These are phyloP conservation scores for Apiospora aurea DNA, from an alignment of 2,329 filamentous ascomycete species.

Conservation along the genomic window DNA sequence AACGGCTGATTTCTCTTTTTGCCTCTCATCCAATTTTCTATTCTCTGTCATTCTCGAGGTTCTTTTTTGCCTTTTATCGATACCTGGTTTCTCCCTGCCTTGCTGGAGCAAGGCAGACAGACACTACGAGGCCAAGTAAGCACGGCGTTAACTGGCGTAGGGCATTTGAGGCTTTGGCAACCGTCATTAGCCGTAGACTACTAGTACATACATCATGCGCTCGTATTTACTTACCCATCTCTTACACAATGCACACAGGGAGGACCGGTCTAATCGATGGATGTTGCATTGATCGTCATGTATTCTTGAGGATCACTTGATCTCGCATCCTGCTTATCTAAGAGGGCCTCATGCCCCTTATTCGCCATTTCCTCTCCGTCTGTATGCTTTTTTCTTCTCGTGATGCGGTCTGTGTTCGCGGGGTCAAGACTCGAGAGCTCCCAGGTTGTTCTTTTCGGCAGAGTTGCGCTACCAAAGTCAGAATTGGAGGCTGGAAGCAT, in stretches of 20 bases:
- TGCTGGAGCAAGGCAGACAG: background rate
- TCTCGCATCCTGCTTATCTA: background rate
- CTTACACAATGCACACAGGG: background rate
- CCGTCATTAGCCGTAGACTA: background rate
- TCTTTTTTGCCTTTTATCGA: background rate
- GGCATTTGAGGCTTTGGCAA: background rate
- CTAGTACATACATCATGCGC: background rate
- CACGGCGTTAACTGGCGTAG: background rate
- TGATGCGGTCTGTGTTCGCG: background rate
- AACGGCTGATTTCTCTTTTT: background rate
- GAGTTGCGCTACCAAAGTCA: slow-evolving; percentile 14
- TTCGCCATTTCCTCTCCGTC: background rate
- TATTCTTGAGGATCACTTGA: background rate
- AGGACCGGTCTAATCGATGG: background rate
- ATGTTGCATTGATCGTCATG: background rate
- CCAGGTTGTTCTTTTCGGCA: background rate
- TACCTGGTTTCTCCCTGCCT: too few relatives aligned
- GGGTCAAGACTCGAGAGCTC: background rate
- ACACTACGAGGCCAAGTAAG: background rate
- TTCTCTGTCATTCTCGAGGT: background rate
- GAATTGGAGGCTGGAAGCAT: slow-evolving; percentile 1
- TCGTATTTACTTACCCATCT: background rate
- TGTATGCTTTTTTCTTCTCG: background rate
- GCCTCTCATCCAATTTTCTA: too few relatives aligned
- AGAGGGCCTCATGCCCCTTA: background rate